Percentiles rank a stretch among this genome's conserved stretches.
phyloP scores from a whole-genome alignment of 1,284 basidiomycete species.

The Boletus semigastroideus region DNA sequence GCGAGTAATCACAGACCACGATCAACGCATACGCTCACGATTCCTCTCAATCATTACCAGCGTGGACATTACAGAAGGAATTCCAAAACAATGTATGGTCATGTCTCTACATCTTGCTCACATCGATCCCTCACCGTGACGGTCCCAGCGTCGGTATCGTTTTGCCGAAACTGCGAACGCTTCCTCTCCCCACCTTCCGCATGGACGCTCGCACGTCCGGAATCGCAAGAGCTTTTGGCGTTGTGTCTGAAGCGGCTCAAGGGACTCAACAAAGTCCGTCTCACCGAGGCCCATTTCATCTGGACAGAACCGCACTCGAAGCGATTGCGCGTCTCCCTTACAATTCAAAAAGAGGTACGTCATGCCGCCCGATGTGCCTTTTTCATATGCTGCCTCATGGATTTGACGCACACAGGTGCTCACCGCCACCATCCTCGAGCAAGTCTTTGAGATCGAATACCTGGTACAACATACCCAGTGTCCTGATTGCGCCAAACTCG shows the following conservation, averaged over 20 bases:
- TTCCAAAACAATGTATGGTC: slow-evolving; percentile 86
- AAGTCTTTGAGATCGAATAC: slow-evolving; percentile 96
- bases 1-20: slow-evolving; percentile 38
- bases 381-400: neutral
- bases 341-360: slow-evolving; percentile 94
- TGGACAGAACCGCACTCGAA: slow-evolving; percentile 99
- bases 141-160: slow-evolving; percentile 77
- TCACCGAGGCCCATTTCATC: slow-evolving; percentile 97
- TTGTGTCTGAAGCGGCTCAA: slow-evolving; percentile 94
- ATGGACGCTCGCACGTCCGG: slow-evolving; percentile 87
- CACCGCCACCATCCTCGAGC: slow-evolving; percentile 93
- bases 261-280: slow-evolving; percentile 89
- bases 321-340: slow-evolving; percentile 89
- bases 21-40: slow-evolving; percentile 5
- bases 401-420: slow-evolving; percentile 59
- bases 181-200: slow-evolving; percentile 90
- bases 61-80: slow-evolving; percentile 97
- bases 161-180: slow-evolving; percentile 94
- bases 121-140: neutral
- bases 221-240: slow-evolving; percentile 90
- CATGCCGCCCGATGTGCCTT: too few relatives aligned
- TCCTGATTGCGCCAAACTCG: slow-evolving; percentile 88
- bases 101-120: neutral
- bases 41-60: slow-evolving; percentile 35
- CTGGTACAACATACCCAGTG: slow-evolving; percentile 97